phyloP scores from a whole-genome alignment of 352 stramenopile genomes.

The Globisporangium paroecandrum region DNA sequence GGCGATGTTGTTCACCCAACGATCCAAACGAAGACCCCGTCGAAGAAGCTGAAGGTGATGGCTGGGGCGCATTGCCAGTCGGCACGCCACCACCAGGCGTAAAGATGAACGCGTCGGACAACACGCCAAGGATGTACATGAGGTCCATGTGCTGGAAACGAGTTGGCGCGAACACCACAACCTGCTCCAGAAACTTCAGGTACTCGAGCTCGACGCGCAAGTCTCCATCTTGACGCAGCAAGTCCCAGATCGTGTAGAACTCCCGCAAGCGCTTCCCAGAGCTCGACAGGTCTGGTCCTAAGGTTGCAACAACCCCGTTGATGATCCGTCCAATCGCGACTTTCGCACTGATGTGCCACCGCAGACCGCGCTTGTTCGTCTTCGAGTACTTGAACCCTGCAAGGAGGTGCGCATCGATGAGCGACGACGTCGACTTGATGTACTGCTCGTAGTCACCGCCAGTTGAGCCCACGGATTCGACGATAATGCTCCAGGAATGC shows the following conservation, averaged over 20 bases:
- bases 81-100: not conserved
- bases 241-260: slow-evolving; percentile 66
- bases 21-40: slow-evolving; percentile 20
- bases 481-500: slow-evolving; percentile 79
- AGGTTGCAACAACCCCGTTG: slow-evolving; percentile 59
- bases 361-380: slow-evolving; percentile 44
- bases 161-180: slow-evolving; percentile 73
- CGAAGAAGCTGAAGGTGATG: slow-evolving; percentile 19
- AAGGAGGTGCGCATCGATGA: slow-evolving; percentile 74
- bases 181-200: slow-evolving; percentile 78
- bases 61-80: not conserved
- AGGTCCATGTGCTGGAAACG: slow-evolving; percentile 57
- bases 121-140: slow-evolving; percentile 52
- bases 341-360: slow-evolving; percentile 55
- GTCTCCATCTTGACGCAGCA: slow-evolving; percentile 69
- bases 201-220: slow-evolving; percentile 74
- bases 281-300: slow-evolving; percentile 50
- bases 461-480: slow-evolving; percentile 72
- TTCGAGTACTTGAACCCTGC: slow-evolving; percentile 77
- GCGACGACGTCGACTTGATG: slow-evolving; percentile 61
- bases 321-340: slow-evolving; percentile 60
- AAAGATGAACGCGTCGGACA: slow-evolving; percentile 40
- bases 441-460: slow-evolving; percentile 84
- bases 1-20: slow-evolving; percentile 22
- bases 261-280: slow-evolving; percentile 49